These are phyloP conservation scores for Wallacemonas collosoma DNA, from an alignment of 208 protist genomes.

Conservation along the genomic window DNA sequence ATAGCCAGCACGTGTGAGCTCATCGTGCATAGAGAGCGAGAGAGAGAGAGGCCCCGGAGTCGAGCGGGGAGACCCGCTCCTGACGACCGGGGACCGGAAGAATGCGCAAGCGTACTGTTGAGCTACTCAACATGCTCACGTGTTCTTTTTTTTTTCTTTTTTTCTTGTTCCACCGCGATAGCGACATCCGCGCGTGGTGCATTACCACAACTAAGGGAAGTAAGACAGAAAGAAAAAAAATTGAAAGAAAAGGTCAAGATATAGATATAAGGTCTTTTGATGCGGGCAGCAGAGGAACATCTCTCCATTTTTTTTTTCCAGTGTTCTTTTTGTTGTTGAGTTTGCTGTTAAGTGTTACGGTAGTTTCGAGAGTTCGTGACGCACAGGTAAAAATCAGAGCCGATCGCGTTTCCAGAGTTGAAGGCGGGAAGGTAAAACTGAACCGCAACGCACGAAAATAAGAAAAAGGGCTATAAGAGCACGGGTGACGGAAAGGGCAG, in stretches of 20 bases:
- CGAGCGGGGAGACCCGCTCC: no score
- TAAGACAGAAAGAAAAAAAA: conserved; percentile 16
- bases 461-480: neutral
- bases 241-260: neutral
- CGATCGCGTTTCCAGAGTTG: neutral
- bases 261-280: conserved; percentile 12
- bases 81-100: no score
- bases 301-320: conserved; percentile 10
- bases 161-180: no score
- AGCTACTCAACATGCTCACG: no score
- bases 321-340: neutral
- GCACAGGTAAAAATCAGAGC: conserved; percentile 12
- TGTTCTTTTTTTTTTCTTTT: no score
- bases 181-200: no score
- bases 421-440: neutral
- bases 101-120: no score
- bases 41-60: no score
- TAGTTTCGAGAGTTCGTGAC: conserved; percentile 10
- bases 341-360: neutral
- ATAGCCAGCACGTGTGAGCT: neutral
- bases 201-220: no score
- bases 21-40: no score
- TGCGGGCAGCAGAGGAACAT: conserved; percentile 10
- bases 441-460: conserved; percentile 9
- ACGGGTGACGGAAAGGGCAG: no score